Base-by-base conservation (phyloP, 2,329 filamentous ascomycete species). In the Mycosphaerelloides madeirae region DNA sequence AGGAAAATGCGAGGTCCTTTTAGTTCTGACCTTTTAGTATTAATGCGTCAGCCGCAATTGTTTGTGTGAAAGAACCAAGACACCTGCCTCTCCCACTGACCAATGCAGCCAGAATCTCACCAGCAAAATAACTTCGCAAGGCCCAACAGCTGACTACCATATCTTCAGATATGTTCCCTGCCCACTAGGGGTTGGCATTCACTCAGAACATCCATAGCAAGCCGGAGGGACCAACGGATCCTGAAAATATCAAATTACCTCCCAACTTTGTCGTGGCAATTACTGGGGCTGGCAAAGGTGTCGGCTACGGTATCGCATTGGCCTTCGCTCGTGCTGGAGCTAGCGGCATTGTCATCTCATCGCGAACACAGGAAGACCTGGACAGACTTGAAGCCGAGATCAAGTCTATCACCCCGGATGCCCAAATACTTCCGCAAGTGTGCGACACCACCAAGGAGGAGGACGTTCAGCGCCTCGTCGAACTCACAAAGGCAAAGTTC, bases 231-330 rank as follows among this genome's bases (percentile, higher is more conserved):
- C 46, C 48, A n/a, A 53, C 48, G 11, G 43, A 53, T 34, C 50
- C 50, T 5, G 38, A 20, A 13, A 50, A 48, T n/a, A 41, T 46
- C 48, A 41, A 45, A 14, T 33, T 53, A 5, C 40, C 28, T 6
- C 16, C 48, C 16, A 43, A 43, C 39, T 53, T 50, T 20, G 43
- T 48, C n/a, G 48, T 53, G 5, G 37, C 46, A 14, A 41, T 53
- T 11, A 50, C 48, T 3, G 50, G 50, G 31, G 48, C 50, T 2
- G 50, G 47, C 11, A 53, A 53, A 16, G 50, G 48, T n/a, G 20
- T 53, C 3, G 50, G 50, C 8, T 46, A 48, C 6, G 29, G 50
- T 31, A 53, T 50, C 25, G 50, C 50, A 4, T 29, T 43, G 12
- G 31, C 44, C 1, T 53, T 50, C 29, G 48, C 50, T 15, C 29